Evolutionary conservation across 305 asterid genomes (phyloP), one percentile per base, ranked within the genome.

Genomic region (Petunia hybrid): DNA sequence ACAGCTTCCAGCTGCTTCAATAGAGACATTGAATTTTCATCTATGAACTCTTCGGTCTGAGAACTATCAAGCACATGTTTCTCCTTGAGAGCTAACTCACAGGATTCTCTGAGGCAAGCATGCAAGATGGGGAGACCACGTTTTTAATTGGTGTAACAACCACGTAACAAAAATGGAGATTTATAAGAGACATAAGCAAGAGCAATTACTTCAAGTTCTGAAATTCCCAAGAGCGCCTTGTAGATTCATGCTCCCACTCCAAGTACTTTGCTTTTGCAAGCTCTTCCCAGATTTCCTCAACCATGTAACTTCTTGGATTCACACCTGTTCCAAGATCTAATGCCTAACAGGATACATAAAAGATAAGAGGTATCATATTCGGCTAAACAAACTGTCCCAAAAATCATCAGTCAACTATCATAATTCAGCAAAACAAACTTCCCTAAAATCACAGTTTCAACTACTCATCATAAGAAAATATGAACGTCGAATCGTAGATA

Each of bases 221-320:
- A 84, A 93, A 92, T 36, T 94, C 95, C 97, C 95, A 89, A 66
- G 98, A 87, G 51, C 97, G 93, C 83, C 68, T 80, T 66, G 94
- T 87, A 35, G 98, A 92, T 83, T 89, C 93, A 82, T 87, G 82
- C 82, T 97, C 98, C 98, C 99, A 97, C 67, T 75, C 78, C 76
- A 90, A 79, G 86, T 94, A 96, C 85, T 90, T 93, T 62, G 98
- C 99, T 83, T 80, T 92, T 12, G 97, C 95, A 67, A 96, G 97
- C 86, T 89, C 98, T 86, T 87, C 96, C 99, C 98, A 97, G 42
- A 92, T 93, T 87, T 94, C 97, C 86, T 92, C 98, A 80, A 94
- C 92, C 97, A 93, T 92, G 85, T 91, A 90, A n/a, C 92, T 89
- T 36, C 87, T 86, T 53, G 97, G 94, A 77, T 89, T 63, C 12